Percentiles rank a stretch among this genome's conserved stretches.
Conservation (phyloP, 2,329 filamentous ascomycete genomes). For the Alternaria panax region DNA sequence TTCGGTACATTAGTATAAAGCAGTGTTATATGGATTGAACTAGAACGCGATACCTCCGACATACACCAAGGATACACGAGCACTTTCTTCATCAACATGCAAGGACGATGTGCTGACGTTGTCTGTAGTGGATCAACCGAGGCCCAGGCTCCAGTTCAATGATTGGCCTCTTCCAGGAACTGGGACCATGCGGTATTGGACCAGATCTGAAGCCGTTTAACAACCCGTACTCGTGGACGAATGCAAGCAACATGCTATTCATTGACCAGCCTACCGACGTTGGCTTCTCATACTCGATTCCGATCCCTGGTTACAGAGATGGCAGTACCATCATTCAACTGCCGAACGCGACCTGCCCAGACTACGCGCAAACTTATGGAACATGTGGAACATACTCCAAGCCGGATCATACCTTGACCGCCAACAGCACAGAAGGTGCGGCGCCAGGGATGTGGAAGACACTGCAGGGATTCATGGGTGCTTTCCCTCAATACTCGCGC, state of each 20-base stretch:
- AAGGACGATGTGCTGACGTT: not conserved
- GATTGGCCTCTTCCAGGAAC: conserved; percentile 62
- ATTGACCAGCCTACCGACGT: conserved; percentile 71
- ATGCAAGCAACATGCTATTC: conserved; percentile 72
- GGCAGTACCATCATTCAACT: conserved; percentile 52
- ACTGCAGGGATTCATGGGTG: conserved; percentile 69
- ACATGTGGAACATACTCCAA: conserved; percentile 65
- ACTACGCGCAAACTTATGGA: conserved; percentile 53
- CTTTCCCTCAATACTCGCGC: conserved; percentile 58
- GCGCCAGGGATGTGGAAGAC: conserved; percentile 69
- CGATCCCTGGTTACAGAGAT: conserved; percentile 53
- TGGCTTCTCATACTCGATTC: conserved; percentile 64
- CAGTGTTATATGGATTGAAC: too few species aligned
- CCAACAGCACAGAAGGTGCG: conserved; percentile 61
- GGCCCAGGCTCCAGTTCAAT: conserved; percentile 67
- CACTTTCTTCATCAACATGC: not conserved
- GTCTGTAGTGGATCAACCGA: conserved; percentile 58
- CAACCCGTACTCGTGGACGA: conserved; percentile 70
- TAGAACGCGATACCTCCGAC: too few species aligned
- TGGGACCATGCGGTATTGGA: conserved; percentile 63
- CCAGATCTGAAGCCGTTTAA: conserved; percentile 57
- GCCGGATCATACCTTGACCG: conserved; percentile 59
- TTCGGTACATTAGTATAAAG: too few species aligned
- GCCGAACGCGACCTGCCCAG: conserved; percentile 58
- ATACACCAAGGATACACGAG: too few species aligned